A percentile compares a stretch with the other conserved stretches of the same genome.
Evolutionary conservation across 768 basidiomycete genomes (phyloP).

Genomic region (Guyanaporus albipodus): DNA sequence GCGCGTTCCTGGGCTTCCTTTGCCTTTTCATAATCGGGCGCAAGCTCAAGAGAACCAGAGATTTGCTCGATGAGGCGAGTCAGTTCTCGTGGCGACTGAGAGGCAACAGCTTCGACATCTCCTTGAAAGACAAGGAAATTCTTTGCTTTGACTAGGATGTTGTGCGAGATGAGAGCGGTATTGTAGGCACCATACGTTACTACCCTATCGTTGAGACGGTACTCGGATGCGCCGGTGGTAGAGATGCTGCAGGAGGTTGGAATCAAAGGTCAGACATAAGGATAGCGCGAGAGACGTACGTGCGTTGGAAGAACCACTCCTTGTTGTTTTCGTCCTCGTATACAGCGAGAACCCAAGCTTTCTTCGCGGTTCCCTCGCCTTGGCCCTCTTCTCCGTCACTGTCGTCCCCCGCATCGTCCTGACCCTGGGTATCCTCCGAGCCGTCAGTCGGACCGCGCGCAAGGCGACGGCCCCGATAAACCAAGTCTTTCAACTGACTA

Average conservation of each 20-base stretch:
- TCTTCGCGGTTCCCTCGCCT: constrained; percentile 83
- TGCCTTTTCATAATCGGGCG: constrained; percentile 83
- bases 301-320: constrained; percentile 89
- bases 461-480: constrained; percentile 85
- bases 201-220: constrained; percentile 74
- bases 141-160: constrained; percentile 98
- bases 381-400: constrained; percentile 46
- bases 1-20: constrained; percentile 85
- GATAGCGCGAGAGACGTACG: constrained; percentile 50
- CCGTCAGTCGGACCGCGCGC: constrained; percentile 46
- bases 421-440: constrained; percentile 39
- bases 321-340: constrained; percentile 73
- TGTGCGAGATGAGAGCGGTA: constrained; percentile 78
- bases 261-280: not conserved
- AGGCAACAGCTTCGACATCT: constrained; percentile 96
- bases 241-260: constrained; percentile 60
- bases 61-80: constrained; percentile 93
- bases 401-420: constrained; percentile 46
- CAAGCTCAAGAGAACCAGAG: constrained; percentile 87
- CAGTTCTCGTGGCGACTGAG: constrained; percentile 88
- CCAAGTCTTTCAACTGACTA: constrained; percentile 91
- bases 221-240: constrained; percentile 83
- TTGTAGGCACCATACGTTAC: constrained; percentile 92
- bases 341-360: constrained; percentile 94
- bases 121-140: constrained; percentile 99